Base-by-base conservation (phyloP, 2,329 filamentous ascomycete genomes). In the Fusarium camptoceras region DNA sequence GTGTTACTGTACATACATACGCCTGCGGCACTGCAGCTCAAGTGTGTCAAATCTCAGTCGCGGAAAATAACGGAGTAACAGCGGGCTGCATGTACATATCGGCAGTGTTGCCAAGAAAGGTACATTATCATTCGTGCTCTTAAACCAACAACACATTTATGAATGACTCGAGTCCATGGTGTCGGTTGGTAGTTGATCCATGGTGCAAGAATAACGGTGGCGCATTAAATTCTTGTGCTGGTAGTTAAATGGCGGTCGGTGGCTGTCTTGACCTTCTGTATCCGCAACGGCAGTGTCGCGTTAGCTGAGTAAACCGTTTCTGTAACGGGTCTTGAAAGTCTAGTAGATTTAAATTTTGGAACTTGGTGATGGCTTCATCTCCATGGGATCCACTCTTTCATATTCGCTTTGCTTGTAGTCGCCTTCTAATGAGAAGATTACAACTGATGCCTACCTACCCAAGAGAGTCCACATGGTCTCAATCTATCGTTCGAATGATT, bases 331-430 rank as follows among this genome's bases (percentile, higher is more conserved):
- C 12, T 34, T 18, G n/a, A 18, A 31, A 54, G 15, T 30, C 15
- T 15, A 22, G 46, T 66, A 39, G n/a, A 22, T 59, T 66, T 66
- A 66, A 25, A 51, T 46, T 66, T 66, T 55, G 16, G 15, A 34
- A 24, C 37, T 25, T 46, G 61, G 61, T 18, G 63, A 66, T 66
- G 47, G 63, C 63, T 64, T 66, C 61, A 66, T 37, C 12, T 15
- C 28, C 34, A 31, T n/a, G 11, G 28, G 24, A 27, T 43, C 61
- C 62, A 44, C 41, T 25, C 30, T 31, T 15, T 14, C 15, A 30
- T 25, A 25, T 43, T 39, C 27, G 24, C 14, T 39, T 41, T n/a
- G 25, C 22, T 25, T 37, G 39, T 9, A 24, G 31, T 41, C 16
- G 24, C 20, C 15, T 14, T 18, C 16, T 20, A n/a, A 11, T 20